Evolutionary conservation across 2,329 filamentous ascomycete genomes (phyloP), one percentile per base, ranked within the genome.

Genomic region (Aspergillus sp.): DNA sequence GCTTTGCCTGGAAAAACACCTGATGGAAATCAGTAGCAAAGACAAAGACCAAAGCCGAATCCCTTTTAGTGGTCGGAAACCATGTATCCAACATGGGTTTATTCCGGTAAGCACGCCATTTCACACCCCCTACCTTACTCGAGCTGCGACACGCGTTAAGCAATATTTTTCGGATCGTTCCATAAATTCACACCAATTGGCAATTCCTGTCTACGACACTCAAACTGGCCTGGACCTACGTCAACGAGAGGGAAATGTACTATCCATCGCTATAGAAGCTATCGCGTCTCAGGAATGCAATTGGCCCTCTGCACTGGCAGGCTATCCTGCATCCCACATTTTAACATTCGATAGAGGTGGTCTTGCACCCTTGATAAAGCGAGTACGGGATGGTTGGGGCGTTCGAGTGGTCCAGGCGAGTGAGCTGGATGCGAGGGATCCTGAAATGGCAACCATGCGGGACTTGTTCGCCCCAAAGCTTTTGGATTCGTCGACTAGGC

Each of bases 401-500:
- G 27, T 64, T 11, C 49, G 63, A 2, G 54, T 64, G 7, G 53
- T 64, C 20, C 63, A 65, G 37, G 60, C 40, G 11, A 41, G 42
- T 19, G 61, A 64, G 20, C 39, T 65, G 11, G 53, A 64, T 19
- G 56, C 60, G 11, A 55, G 58, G 17, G 63, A 65, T 13, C 9
- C 63, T 3, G 60, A 57, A 4, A 48, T 64, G 11, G 63, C 61
- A 3, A 64, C 63, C 1, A 59, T 65, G 50, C 52, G 49, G 17
- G 63, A 65, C 30, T 27, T 65, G 6, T 54, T 62, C 5, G 62
- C 58, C 20, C 53, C 60, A 15, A 51, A 13, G 6, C 41, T 62
- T 12, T 42, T 65, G 15, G 37, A 54, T 3, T 57, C 63, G 66
- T 97, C 71, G 91, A 91, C 74, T 93, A 92, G 73, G 91, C 91